Conservation (phyloP, 345 rosid genomes). For the Populus simonii region DNA sequence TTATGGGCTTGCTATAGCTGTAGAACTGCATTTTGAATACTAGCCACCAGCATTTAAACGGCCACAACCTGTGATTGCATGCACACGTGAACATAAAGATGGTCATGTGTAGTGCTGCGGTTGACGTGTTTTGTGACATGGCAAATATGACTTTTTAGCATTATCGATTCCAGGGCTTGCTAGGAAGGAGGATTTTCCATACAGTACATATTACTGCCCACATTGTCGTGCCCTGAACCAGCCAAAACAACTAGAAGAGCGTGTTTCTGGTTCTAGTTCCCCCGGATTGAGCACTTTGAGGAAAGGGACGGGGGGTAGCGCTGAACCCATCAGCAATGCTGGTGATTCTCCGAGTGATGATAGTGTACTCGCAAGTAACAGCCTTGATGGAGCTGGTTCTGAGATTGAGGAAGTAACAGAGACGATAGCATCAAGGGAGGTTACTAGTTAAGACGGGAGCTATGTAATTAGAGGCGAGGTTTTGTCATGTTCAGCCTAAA, state of each 20-base stretch:
- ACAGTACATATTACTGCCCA: slow-evolving; percentile 82
- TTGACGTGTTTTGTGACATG: background rate
- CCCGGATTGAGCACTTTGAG: slow-evolving; percentile 28
- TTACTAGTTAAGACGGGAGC: background rate
- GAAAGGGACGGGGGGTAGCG: slow-evolving; percentile 20
- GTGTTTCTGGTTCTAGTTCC: slow-evolving; percentile 25
- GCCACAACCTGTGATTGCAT: background rate
- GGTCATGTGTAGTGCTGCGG: background rate
- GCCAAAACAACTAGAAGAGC: slow-evolving; percentile 40
- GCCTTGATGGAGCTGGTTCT: background rate
- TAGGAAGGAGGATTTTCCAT: slow-evolving; percentile 79
- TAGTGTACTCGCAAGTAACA: background rate
- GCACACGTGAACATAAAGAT: background rate
- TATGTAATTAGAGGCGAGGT: background rate
- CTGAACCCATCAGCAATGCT: slow-evolving; percentile 20
- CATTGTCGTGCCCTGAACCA: slow-evolving; percentile 77
- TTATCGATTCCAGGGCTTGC: slow-evolving; percentile 60
- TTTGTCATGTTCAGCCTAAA: background rate
- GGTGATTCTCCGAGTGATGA: background rate
- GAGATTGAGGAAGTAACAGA: slow-evolving; percentile 16
- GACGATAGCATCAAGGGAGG: background rate
- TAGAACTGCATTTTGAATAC: background rate
- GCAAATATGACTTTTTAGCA: background rate
- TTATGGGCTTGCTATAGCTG: background rate
- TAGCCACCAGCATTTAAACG: background rate